Evolutionary conservation across 1,284 basidiomycete genomes (phyloP).

Genomic region (Leccinum solheimii): DNA sequence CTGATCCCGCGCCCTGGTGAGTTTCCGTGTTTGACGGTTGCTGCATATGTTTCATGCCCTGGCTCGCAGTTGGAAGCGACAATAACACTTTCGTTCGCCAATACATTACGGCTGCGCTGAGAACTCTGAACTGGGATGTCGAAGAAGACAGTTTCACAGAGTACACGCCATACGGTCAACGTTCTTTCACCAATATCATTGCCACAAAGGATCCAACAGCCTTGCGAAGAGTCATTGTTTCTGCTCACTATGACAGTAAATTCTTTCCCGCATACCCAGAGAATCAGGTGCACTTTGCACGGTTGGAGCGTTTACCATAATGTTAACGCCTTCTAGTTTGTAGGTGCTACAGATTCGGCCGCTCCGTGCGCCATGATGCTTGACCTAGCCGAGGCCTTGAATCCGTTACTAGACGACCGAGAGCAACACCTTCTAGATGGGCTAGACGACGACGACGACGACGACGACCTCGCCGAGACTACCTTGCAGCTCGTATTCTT

Average conservation of each 20-base stretch:
- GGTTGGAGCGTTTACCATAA: neutral
- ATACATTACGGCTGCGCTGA: constrained; percentile 72
- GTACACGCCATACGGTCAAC: constrained; percentile 82
- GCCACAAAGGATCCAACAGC: constrained; percentile 93
- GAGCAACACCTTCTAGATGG: constrained; percentile 56
- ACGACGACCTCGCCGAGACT: constrained; percentile 61
- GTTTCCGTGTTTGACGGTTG: constrained; percentile 33
- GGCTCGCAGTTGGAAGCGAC: constrained; percentile 58
- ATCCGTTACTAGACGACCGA: constrained; percentile 67
- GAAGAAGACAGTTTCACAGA: constrained; percentile 80
- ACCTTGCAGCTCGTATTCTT: constrained; percentile 97
- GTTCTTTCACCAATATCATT: constrained; percentile 88
- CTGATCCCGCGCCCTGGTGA: constrained; percentile 80
- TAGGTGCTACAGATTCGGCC: constrained; percentile 97
- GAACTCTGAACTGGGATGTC: constrained; percentile 78
- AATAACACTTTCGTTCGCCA: constrained; percentile 79
- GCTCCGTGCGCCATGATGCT: constrained; percentile 94
- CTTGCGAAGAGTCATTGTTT: constrained; percentile 77
- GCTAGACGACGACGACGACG: constrained; percentile 71
- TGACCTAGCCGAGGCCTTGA: constrained; percentile 82
- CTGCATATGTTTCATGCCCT: constrained; percentile 5
- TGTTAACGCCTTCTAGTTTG: constrained; percentile 59
- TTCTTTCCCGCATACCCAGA: constrained; percentile 73
- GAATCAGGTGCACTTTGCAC: constrained; percentile 58
- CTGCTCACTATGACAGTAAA: constrained; percentile 97